Percentiles rank a stretch among this genome's conserved stretches.
Conservation (phyloP, 2,329 filamentous ascomycete genomes). For the Alternaria hordeiaustralica region DNA sequence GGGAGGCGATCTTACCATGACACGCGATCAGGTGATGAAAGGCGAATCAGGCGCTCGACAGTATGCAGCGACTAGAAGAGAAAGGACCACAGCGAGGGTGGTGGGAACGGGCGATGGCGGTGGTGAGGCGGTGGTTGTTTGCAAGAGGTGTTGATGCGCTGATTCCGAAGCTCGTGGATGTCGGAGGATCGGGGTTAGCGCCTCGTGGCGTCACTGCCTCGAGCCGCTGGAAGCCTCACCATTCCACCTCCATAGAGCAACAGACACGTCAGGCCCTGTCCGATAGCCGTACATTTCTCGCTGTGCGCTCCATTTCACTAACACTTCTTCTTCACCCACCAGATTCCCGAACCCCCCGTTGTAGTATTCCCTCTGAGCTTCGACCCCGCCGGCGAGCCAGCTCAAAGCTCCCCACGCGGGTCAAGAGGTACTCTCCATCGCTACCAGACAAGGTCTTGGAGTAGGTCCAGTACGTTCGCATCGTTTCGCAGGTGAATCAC, state of each 20-base stretch:
- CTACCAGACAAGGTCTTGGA: neutral
- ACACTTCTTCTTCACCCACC: neutral
- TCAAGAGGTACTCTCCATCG: constrained; percentile 11
- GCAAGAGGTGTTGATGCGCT: constrained; percentile 40
- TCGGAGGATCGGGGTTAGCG: constrained; percentile 19
- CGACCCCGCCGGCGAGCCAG: constrained; percentile 13
- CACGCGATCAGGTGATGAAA: constrained; percentile 24
- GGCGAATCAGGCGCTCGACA: neutral
- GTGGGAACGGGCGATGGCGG: constrained; percentile 23
- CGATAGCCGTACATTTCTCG: neutral
- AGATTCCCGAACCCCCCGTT: neutral
- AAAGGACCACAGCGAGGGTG: constrained; percentile 3
- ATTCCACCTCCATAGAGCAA: constrained; percentile 32
- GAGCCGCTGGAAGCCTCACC: constrained; percentile 28
- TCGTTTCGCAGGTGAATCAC: neutral
- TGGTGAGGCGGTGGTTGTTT: constrained; percentile 34
- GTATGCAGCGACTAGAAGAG: neutral
- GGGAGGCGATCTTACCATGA: constrained; percentile 42
- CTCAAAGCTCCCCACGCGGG: constrained; percentile 19
- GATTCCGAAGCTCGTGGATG: constrained; percentile 28
- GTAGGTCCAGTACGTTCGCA: neutral
- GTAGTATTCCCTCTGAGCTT: neutral
- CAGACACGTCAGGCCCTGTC: constrained; percentile 42
- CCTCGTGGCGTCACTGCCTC: constrained; percentile 32
- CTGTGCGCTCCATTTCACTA: neutral